A percentile compares a stretch with the other conserved stretches of the same genome.
phyloP scores from a whole-genome alignment of 2,329 filamentous ascomycete genomes.

The Trichoderma sp. region DNA sequence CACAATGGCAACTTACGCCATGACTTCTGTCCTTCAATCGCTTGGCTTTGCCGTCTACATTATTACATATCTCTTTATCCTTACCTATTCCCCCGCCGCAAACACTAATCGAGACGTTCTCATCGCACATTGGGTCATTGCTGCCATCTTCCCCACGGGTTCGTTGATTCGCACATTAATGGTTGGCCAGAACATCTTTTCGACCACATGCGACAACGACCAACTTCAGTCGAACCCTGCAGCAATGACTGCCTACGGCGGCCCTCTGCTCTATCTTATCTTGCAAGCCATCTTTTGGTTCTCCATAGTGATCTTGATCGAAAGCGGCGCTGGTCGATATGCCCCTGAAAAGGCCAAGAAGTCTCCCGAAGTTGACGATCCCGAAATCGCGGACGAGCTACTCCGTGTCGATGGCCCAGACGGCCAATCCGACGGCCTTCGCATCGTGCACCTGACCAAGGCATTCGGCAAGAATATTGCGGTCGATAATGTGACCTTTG shows the following conservation, averaged over 20 bases:
- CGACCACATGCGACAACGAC: conserved; percentile 62
- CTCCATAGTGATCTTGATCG: conserved; percentile 67
- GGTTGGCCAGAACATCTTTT: conserved; percentile 74
- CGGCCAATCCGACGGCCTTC: conserved; percentile 46
- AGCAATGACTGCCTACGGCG: conserved; percentile 65
- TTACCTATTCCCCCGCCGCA: conserved; percentile 69
- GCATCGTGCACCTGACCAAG: conserved; percentile 66
- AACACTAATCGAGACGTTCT: conserved; percentile 64
- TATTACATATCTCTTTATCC: conserved; percentile 59
- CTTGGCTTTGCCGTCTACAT: conserved; percentile 26
- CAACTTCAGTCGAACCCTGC: conserved; percentile 58
- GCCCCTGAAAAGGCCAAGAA: conserved; percentile 21
- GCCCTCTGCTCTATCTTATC: conserved; percentile 75
- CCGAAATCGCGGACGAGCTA: conserved; percentile 27
- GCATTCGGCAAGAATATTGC: conserved; percentile 61
- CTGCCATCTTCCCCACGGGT: conserved; percentile 46
- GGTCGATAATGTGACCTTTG: conserved; percentile 69
- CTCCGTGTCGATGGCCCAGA: conserved; percentile 29
- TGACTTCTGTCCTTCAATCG: conserved; percentile 21
- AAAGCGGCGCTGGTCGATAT: conserved; percentile 53
- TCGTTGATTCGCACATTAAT: conserved; percentile 67
- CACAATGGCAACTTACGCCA: conserved; percentile 42
- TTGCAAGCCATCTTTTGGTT: conserved; percentile 68
- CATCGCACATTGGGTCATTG: conserved; percentile 69
- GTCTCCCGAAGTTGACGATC: conserved; percentile 25